Evolutionary conservation across 2,329 filamentous ascomycete genomes (phyloP).

Genomic region (Diaporthe ilicicola): DNA sequence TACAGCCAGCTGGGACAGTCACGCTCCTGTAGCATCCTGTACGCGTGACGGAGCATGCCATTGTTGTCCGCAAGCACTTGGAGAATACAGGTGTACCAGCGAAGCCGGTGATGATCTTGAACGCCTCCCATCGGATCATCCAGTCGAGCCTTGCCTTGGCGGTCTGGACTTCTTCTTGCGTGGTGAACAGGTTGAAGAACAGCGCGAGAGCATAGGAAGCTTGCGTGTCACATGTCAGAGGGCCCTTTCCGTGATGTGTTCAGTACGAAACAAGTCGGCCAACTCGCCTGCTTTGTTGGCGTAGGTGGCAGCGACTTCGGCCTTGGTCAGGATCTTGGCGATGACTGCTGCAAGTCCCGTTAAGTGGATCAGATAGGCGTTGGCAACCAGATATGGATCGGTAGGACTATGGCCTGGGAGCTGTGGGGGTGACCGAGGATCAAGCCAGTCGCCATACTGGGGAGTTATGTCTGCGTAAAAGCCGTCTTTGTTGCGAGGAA

Average conservation of each 20-base stretch:
- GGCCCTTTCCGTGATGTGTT: conserved; percentile 38
- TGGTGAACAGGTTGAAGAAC: conserved; percentile 36
- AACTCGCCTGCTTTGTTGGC: conserved; percentile 34
- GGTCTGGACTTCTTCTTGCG: conserved; percentile 26
- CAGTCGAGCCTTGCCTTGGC: conserved; percentile 28
- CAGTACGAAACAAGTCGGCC: conserved; percentile 38
- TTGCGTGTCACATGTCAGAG: conserved; percentile 39
- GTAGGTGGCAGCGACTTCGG: conserved; percentile 36
- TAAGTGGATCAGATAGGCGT: conserved; percentile 48
- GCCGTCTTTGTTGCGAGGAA: conserved; percentile 40
- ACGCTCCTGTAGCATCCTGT: conserved; percentile 57
- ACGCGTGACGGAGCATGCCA: conserved; percentile 45
- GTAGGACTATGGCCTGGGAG: conserved; percentile 44
- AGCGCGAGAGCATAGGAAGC: conserved; percentile 37
- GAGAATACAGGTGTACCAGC: conserved; percentile 32
- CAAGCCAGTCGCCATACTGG: conserved; percentile 52
- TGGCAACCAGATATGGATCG: conserved; percentile 45
- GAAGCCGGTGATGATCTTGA: conserved; percentile 31
- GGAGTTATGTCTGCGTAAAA: conserved; percentile 45
- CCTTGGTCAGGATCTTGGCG: conserved; percentile 36
- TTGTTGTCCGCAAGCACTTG: conserved; percentile 37
- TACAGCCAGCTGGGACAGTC: conserved; percentile 49
- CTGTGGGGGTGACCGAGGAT: conserved; percentile 47
- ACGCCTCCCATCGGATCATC: conserved; percentile 23
- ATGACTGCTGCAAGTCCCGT: conserved; percentile 42